A percentile compares a stretch with the other conserved stretches of the same genome.
These are phyloP conservation scores for Discostella stelligeroides DNA, from an alignment of 108 stramenopile species.

Conservation along the genomic window DNA sequence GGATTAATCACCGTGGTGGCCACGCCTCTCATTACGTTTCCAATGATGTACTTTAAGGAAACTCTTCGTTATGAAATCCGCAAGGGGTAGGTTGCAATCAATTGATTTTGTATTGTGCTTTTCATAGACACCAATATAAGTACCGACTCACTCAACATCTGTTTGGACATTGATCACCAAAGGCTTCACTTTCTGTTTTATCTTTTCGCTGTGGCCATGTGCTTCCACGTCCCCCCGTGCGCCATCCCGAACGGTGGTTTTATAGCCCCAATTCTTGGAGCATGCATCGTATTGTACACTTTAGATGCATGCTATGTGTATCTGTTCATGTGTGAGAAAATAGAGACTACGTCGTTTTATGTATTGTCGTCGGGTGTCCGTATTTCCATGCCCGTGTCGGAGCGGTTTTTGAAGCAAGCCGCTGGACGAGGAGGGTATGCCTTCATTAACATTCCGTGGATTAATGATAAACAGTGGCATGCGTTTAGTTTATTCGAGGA, in stretches of 20 bases:
- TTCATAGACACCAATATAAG: not conserved
- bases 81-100: slow-evolving; percentile 25
- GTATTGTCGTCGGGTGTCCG: slow-evolving; percentile 44
- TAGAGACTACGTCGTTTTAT: slow-evolving; percentile 39
- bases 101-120: not conserved
- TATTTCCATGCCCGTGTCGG: slow-evolving; percentile 44
- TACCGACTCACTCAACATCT: not conserved
- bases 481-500: slow-evolving; percentile 52
- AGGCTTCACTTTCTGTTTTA: slow-evolving; percentile 49
- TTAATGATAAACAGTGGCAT: slow-evolving; percentile 52
- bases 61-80: slow-evolving; percentile 45
- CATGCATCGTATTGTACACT: slow-evolving; percentile 37
- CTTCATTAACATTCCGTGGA: slow-evolving; percentile 48
- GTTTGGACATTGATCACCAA: not conserved
- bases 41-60: slow-evolving; percentile 45
- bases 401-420: slow-evolving; percentile 18
- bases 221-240: slow-evolving; percentile 26
- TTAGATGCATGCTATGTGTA: slow-evolving; percentile 39
- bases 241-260: slow-evolving; percentile 52
- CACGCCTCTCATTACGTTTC: slow-evolving; percentile 38
- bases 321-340: slow-evolving; percentile 55
- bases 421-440: slow-evolving; percentile 21
- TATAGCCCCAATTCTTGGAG: slow-evolving; percentile 38
- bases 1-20: slow-evolving; percentile 38
- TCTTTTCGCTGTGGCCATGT: slow-evolving; percentile 44